A percentile compares a stretch with the other conserved stretches of the same genome.
Conservation (phyloP, 129 eudicot species). For the sunflower (Helianthus annuus) region HanXRQr2.0-SUNRISE NC_035442.2:109439097-109439596, state of each 20-base stretch:
- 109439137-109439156: neutral
- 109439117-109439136: neutral
- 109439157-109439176: neutral
- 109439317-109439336: conserved; percentile 37
- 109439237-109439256: conserved; percentile 39
- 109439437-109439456: conserved; percentile 81
- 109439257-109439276: conserved; percentile 41
- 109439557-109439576: conserved; percentile 25
- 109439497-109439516: conserved; percentile 80
- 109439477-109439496: conserved; percentile 90
- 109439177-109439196: conserved; percentile 20
- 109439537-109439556: conserved; percentile 90
- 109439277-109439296: conserved; percentile 35
- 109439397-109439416: conserved; percentile 43
- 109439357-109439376: conserved; percentile 42
- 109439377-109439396: conserved; percentile 47
- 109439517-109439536: conserved; percentile 96
- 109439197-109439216: conserved; percentile 13
- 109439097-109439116: neutral
- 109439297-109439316: conserved; percentile 45
- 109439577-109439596: conserved; percentile 9
- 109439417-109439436: conserved; percentile 76
- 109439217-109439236: conserved; percentile 1
- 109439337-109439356: conserved; percentile 42
- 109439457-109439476: conserved; percentile 87